Evolutionary conservation across 495 filamentous ascomycete genomes (phyloP).

Genomic region (Penicillium coffeae): DNA sequence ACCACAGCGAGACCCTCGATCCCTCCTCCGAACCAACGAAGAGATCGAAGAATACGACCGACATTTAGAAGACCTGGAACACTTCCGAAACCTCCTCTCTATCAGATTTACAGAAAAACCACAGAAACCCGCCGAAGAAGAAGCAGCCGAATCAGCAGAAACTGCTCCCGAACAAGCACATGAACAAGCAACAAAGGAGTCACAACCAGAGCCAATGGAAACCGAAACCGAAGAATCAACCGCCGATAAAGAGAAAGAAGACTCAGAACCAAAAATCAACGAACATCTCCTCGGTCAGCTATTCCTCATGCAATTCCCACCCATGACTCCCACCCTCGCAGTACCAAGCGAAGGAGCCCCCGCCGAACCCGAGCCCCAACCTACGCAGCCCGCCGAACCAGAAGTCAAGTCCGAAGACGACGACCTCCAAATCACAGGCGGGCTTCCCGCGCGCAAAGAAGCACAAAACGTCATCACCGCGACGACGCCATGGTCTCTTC

Average conservation of each 20-base stretch:
- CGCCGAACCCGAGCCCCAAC: background rate
- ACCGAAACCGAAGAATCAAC: constrained; percentile 9
- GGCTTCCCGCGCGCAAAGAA: constrained; percentile 15
- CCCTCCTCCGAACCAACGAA: constrained; percentile 40
- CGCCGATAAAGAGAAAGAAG: constrained; percentile 23
- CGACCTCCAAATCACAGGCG: constrained; percentile 29
- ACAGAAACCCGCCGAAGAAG: constrained; percentile 13
- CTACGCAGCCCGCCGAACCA: background rate
- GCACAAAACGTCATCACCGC: constrained; percentile 33
- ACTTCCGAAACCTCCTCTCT: constrained; percentile 34
- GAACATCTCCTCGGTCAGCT: constrained; percentile 38
- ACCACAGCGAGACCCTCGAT: constrained; percentile 26
- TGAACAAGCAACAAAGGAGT: constrained; percentile 11
- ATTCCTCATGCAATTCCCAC: constrained; percentile 55
- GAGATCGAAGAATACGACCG: constrained; percentile 47
- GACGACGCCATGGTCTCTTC: constrained; percentile 38
- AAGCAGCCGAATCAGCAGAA: constrained; percentile 9
- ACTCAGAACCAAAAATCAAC: constrained; percentile 13
- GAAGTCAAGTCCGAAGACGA: constrained; percentile 34
- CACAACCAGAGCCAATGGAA: constrained; percentile 7
- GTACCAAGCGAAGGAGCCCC: constrained; percentile 21
- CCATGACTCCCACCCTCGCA: constrained; percentile 48
- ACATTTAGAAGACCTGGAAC: constrained; percentile 37
- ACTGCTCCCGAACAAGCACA: constrained; percentile 11
- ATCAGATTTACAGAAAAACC: background rate